Evolutionary conservation across 768 basidiomycete genomes (phyloP), one percentile per base, ranked within the genome.

Genomic region (Pilatotrama ljubarskyi): DNA sequence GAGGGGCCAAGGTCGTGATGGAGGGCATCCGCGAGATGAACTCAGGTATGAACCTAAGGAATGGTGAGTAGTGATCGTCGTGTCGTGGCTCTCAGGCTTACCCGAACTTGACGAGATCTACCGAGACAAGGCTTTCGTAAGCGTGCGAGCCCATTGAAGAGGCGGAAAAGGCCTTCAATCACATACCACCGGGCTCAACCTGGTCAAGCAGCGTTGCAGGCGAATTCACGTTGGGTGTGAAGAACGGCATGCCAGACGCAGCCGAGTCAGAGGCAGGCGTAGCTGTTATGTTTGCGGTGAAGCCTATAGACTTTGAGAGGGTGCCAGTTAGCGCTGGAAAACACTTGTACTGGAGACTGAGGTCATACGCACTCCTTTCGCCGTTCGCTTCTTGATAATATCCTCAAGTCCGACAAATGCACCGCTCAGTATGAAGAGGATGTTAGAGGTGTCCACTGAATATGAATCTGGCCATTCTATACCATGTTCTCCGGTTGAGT

Each of bases 11-110:
- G 1, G 93, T 86, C 4, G 95, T 91, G 36, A 95, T 81, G n/a
- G 93, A 88, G 5, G 95, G 95, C n/a, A 97, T 75, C 26, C 96
- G 90, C 17, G 91, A 93, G 51, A 96, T 83, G 66, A 98, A 98
- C 75, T 98, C 95, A 22, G 95, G 95, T 58, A 98, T 98, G 63
- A 97, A 91, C 3, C 91, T 90, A 58, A n/a, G 22, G 6, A 18
- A 1, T 6, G 13, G 25, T 11, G 56, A 17, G 42, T 14, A 1
- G 7, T 2, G 6, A 32, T 46, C 29, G 56, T 35, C 64, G 26
- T 18, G 29, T 29, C 14, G 55, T 29, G 44, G 37, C 64, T 63
- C 73, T n/a, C n/a, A n/a, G n/a, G n/a, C n/a, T n/a, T n/a, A 89
- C 83, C 95, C 95, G 62, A 89, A 97, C 80, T 87, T 84, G 3